These are phyloP conservation scores for Fusarium stilboides DNA, from an alignment of 2,329 filamentous ascomycete genomes.

Conservation along the genomic window DNA sequence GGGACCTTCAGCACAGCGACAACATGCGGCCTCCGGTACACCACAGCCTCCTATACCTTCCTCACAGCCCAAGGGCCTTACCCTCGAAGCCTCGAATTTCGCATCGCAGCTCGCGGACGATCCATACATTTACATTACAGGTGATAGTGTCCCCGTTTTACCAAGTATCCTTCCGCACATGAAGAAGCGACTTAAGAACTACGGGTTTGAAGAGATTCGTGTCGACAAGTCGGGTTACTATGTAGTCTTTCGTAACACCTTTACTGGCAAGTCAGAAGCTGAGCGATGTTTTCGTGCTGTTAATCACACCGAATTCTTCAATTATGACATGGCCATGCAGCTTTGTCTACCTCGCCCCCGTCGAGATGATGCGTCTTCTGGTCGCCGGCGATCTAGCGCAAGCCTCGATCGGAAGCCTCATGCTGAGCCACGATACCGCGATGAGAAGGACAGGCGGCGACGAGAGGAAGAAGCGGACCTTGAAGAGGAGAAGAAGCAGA, in stretches of 20 bases:
- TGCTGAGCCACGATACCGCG: slow-evolving; percentile 56
- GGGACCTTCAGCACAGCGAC: slow-evolving; percentile 77
- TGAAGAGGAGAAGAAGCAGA: slow-evolving; percentile 90
- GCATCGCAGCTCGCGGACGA: slow-evolving; percentile 79
- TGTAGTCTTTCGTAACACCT: slow-evolving; percentile 87
- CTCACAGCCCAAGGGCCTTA: slow-evolving; percentile 51
- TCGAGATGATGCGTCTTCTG: slow-evolving; percentile 47
- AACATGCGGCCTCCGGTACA: slow-evolving; percentile 48
- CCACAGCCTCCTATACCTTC: slow-evolving; percentile 54
- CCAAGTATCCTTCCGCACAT: slow-evolving; percentile 89
- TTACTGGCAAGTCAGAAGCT: slow-evolving; percentile 82
- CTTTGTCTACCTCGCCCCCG: slow-evolving; percentile 64
- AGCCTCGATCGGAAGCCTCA: slow-evolving; percentile 53
- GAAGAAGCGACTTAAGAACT: slow-evolving; percentile 89
- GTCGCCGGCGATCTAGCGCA: slow-evolving; percentile 54
- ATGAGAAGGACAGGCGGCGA: slow-evolving; percentile 75
- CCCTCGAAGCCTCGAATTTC: slow-evolving; percentile 77
- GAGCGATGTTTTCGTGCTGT: slow-evolving; percentile 84
- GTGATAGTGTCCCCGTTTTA: slow-evolving; percentile 88
- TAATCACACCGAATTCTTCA: slow-evolving; percentile 89
- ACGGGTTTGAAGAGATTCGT: slow-evolving; percentile 84
- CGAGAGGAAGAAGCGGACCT: slow-evolving; percentile 85
- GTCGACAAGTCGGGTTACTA: slow-evolving; percentile 92
- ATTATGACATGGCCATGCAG: slow-evolving; percentile 92
- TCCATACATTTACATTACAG: slow-evolving; percentile 93